Percentiles rank a stretch among this genome's conserved stretches.
Conservation (phyloP, 129 eudicot species). For the Sambucus nigra region DNA sequence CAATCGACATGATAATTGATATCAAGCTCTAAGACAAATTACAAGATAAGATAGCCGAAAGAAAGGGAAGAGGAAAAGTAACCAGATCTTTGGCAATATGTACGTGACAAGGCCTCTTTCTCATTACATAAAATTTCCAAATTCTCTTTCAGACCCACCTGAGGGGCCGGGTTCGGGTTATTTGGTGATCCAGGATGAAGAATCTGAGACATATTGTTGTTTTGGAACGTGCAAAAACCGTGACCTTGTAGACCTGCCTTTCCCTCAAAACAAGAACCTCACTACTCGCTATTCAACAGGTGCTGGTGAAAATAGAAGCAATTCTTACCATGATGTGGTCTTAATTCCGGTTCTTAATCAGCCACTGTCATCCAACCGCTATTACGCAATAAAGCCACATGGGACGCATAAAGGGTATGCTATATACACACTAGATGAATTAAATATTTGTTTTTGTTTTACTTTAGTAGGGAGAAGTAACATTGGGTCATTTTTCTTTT, state of each 20-base stretch:
- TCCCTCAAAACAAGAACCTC: conserved; percentile 62
- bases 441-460: too few species aligned
- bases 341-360: conserved; percentile 55
- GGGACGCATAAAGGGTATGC: conserved; percentile 71
- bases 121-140: conserved; percentile 27
- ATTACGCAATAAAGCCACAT: conserved; percentile 49
- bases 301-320: background rate
- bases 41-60: background rate
- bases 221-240: conserved; percentile 41
- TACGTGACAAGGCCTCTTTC: conserved; percentile 67
- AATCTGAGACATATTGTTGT: conserved; percentile 45
- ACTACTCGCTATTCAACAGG: conserved; percentile 20
- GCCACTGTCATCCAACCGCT: conserved; percentile 53
- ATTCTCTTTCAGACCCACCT: conserved; percentile 29
- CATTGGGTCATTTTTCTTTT: too few species aligned
- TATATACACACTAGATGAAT: too few species aligned
- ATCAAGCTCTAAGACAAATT: background rate
- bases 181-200: conserved; percentile 44
- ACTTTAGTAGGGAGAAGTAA: background rate
- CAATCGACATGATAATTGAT: too few species aligned
- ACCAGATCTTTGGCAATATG: conserved; percentile 20
- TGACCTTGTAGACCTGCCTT: conserved; percentile 32
- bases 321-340: conserved; percentile 17
- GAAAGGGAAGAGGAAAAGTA: background rate
- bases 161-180: conserved; percentile 71